Base-by-base conservation (phyloP, 768 basidiomycete genomes). In the Rhizopogon salebrosus region DNA sequence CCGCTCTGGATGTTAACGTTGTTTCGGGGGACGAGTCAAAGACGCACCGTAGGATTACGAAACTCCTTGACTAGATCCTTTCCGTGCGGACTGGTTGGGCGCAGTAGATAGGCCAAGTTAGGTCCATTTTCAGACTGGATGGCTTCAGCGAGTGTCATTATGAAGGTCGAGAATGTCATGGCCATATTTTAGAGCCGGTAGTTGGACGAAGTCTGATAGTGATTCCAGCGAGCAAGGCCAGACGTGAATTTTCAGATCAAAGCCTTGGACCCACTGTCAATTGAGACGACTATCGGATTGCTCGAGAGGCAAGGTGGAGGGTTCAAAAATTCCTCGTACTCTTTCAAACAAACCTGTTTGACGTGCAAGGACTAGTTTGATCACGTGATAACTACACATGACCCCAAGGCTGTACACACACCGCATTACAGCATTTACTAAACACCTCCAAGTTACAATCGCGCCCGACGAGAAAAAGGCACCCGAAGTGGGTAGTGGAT, bases 11-110 rank as follows among this genome's bases (percentile, higher is more conserved):
- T 8, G 23, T 37, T 35, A 20, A 42, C 20, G 11, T 40, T 34
- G 42, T 46, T 48, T 26, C 18, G 18, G n/a, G 10, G 24, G n/a
- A 38, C 20, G 13, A 1, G 7, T 45, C 43, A 45, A 31, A 27
- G 24, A 66, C 72, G 46, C 58, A 78, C 77, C n/a, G 74, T 72
- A 31, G 75, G 72, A 55, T 82, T 85, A 51, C 79, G 78, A 60
- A 85, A 84, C 60, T 85, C 83, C 61, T 88, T 89, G 26, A 86
- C 79, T 6, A 89, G 70, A 57, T 84, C 83, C 65, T 87, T 90
- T 16, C 83, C 86, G 57, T 90, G 89, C 3, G 87, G 83, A 56
- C 83, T 86, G 3, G 86, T 85, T 1, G 86, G 87, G 34, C 86
- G 80, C 5, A 91, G 71, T n/a, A 89, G 74, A 64, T 83, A 88